These are phyloP conservation scores for Termitomyces heimii DNA, from an alignment of 768 basidiomycete genomes.

Conservation along the genomic window DNA sequence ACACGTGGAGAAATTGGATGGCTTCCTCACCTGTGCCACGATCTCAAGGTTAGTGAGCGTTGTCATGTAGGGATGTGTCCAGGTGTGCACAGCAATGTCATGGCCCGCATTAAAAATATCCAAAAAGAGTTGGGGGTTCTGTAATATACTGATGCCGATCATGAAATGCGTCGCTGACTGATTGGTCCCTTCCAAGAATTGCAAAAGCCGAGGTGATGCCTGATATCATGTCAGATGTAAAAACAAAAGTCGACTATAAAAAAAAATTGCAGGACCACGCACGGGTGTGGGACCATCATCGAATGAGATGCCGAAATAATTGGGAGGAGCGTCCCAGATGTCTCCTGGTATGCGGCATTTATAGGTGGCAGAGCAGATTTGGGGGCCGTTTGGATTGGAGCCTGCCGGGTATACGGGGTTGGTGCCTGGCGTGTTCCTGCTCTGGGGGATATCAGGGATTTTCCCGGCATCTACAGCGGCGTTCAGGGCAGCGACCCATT, in stretches of 20 bases:
- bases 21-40: constrained; percentile 47
- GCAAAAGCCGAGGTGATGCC: constrained; percentile 44
- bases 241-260: too few species aligned
- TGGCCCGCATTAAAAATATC: constrained; percentile 40
- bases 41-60: constrained; percentile 63
- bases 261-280: constrained; percentile 8
- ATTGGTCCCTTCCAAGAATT: constrained; percentile 63
- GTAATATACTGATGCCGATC: constrained; percentile 75
- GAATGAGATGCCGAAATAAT: constrained; percentile 60
- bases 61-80: constrained; percentile 80
- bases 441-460: constrained; percentile 63
- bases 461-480: constrained; percentile 60
- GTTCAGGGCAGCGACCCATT: constrained; percentile 70
- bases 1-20: background rate
- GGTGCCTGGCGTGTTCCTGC: constrained; percentile 28
- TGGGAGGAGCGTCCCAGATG: constrained; percentile 72
- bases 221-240: constrained; percentile 16
- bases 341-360: constrained; percentile 59
- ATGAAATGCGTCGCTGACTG: constrained; percentile 82
- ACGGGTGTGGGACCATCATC: constrained; percentile 73
- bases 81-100: constrained; percentile 56
- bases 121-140: constrained; percentile 49
- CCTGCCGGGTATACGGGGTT: constrained; percentile 43
- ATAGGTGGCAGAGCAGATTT: constrained; percentile 75
- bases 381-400: constrained; percentile 34